phyloP scores from a whole-genome alignment of 2,329 filamentous ascomycete genomes.

The Sclerotinia sclerotiorum region DNA sequence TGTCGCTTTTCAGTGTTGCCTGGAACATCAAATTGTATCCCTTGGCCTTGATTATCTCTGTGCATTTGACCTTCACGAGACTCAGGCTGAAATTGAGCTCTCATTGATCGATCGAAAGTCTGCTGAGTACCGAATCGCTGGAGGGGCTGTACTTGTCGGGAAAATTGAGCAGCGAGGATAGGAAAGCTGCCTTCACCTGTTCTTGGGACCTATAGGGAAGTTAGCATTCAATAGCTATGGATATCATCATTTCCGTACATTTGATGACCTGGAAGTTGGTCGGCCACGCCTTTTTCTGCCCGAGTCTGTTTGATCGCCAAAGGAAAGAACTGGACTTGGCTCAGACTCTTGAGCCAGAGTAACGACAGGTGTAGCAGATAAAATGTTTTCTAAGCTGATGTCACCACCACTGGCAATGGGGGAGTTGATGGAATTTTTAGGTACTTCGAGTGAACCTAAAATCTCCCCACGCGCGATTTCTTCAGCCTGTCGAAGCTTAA shows the following conservation, averaged over 20 bases:
- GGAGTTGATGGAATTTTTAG: conserved; percentile 15
- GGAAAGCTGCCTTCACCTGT: conserved; percentile 32
- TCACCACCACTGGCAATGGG: conserved; percentile 22
- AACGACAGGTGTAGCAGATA: not conserved
- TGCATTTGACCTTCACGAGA: not conserved
- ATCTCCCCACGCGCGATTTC: conserved; percentile 36
- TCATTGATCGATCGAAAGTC: conserved; percentile 1
- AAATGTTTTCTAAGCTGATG: conserved; percentile 9
- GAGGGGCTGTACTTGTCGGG: not conserved
- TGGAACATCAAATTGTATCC: not conserved
- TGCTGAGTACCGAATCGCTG: not conserved
- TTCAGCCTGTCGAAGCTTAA: conserved; percentile 34
- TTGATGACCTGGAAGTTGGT: conserved; percentile 28
- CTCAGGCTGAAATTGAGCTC: conserved; percentile 5
- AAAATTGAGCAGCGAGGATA: conserved; percentile 5
- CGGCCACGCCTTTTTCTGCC: conserved; percentile 31
- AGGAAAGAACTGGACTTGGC: not conserved
- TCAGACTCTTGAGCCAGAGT: not conserved
- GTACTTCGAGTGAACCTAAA: conserved; percentile 29
- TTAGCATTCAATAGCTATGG: conserved; percentile 15
- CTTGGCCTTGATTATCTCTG: not conserved
- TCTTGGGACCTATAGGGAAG: conserved; percentile 19
- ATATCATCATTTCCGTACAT: conserved; percentile 26
- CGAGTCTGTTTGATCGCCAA: conserved; percentile 24
- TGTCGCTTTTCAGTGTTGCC: conserved; percentile 2